Evolutionary conservation across 2,329 filamentous ascomycete species (phyloP), one percentile per base, ranked within the genome.

Genomic region (Rhynchosporium secalis): DNA sequence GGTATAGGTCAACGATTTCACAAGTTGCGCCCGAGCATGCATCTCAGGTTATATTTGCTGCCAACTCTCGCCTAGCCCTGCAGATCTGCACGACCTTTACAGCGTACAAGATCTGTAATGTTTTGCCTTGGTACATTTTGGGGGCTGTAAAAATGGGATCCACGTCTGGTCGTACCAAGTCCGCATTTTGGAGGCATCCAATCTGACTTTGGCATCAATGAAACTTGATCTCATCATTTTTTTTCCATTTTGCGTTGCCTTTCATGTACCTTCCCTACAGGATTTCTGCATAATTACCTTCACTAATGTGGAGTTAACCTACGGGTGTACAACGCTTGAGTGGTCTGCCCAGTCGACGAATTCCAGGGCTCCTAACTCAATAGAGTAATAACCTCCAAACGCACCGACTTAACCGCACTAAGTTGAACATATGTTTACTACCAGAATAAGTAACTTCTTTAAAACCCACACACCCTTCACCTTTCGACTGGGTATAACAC

Each of bases 81-180:
- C 51, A 54, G 51, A 54, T 54, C 20, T 54, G 51, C 51, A 41
- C 51, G 12, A 54, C 51, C 10, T 54, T 33, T 13, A 54, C 40
- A 54, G 51, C 33, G 33, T 54, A 41, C 51, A 54, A 54, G 51
- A 54, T 54, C 51, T 54, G 28, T 29, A 48, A 15, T 54, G 20
- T 40, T 36, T 36, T 36, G 33, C 33, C 33, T 36, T 36, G 33
- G 33, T 5, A 36, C 5, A 4, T 33, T 20, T 41, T 29, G 51
- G 36, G 36, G 9, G 28, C 26, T n/a, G 4, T 41, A 9, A 29
- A 36, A 54, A 33, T 40, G 20, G 51, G 36, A 54, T 41, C 36
- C 36, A 54, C 36, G 20, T 54, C 36, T 28, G 36, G 12, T 54
- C 36, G 33, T 54, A 54, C 51, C 33, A 29, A 36, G 40, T 54